Base-by-base conservation (phyloP, 1,139 yeast genomes). In the Lodderomyces orthopsilosis region DNA sequence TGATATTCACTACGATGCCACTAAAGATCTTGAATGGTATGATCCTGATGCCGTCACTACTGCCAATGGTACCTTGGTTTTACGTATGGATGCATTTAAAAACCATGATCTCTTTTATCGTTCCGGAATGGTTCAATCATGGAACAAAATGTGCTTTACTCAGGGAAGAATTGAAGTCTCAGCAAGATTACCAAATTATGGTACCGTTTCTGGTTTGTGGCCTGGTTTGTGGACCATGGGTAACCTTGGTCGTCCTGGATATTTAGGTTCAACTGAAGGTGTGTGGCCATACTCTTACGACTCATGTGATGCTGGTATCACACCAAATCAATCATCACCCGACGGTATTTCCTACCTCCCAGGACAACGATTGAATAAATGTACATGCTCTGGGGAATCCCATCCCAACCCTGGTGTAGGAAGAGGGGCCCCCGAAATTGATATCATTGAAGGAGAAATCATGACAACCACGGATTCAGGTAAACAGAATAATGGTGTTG, bases 191-290 rank as follows among this genome's bases (percentile, higher is more conserved):
- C 93, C 95, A n/a, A 85, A 85, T 46, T 77, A 74, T 49, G 91
- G 91, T 51, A 67, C 77, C 46, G 73, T 81, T 26, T 72, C 81
- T n/a, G 95, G 96, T 35, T 67, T 87, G 46, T 88, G 96, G 96
- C 96, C 96, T 1, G 96, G 95, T 67, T 59, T 86, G 44, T 88
- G 96, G 96, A 75, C 94, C 2, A 73, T 88, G 75, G 96, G 96
- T 41, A 88, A 88, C 56, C 69, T 88, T 48, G 96, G 86, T 26
- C 76, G 96, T 53, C 89, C 96, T 0, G 96, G 96, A 10, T 87
- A 76, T 59, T 60, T 81, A 58, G 90, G 91, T 3, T 63, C 87
- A 4, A 78, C 95, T 4, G 93, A 87, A 37, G 95, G 95, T 38
- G 83, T 85, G 14, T 88, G 96, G 96, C 96, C 96, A 4, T 88